phyloP scores from a whole-genome alignment of 2,329 filamentous ascomycete species.

The Chlorencoelia australis region DNA sequence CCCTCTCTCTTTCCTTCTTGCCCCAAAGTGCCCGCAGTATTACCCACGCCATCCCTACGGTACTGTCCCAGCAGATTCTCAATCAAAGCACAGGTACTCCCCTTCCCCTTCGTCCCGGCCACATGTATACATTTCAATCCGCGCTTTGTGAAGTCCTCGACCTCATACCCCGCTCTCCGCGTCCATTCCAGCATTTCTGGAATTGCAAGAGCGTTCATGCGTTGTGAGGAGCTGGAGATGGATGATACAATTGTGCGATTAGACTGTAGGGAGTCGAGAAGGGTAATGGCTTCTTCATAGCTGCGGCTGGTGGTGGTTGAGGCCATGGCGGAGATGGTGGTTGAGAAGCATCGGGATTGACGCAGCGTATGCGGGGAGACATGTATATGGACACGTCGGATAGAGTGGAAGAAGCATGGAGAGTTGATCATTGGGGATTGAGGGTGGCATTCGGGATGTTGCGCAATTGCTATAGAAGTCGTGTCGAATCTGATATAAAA shows the following conservation, averaged over 20 bases:
- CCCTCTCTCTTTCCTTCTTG: not conserved
- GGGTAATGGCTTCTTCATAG: constrained; percentile 16
- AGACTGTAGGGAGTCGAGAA: constrained; percentile 21
- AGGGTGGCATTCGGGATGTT: too few relatives aligned
- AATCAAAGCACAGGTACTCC: constrained; percentile 59
- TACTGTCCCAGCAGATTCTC: constrained; percentile 52
- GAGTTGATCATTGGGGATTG: too few relatives aligned
- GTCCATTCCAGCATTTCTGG: constrained; percentile 27
- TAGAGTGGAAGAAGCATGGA: too few relatives aligned
- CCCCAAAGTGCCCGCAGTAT: constrained; percentile 3
- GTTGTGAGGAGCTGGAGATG: constrained; percentile 10
- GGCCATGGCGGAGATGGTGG: too few relatives aligned
- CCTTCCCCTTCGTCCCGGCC: constrained; percentile 83
- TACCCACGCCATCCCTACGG: constrained; percentile 19
- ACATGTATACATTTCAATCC: constrained; percentile 56
- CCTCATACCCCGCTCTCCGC: constrained; percentile 20
- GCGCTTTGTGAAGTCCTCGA: constrained; percentile 14
- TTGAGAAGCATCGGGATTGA: too few relatives aligned
- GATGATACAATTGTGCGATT: constrained; percentile 18
- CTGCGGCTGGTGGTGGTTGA: constrained; percentile 2
- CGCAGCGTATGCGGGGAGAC: too few relatives aligned
- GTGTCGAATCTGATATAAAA: too few relatives aligned
- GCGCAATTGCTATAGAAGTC: too few relatives aligned
- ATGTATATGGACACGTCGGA: too few relatives aligned
- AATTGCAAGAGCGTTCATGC: constrained; percentile 22